Conservation (phyloP, 495 filamentous ascomycete species). For the Penicillium dipodomyicola region DNA sequence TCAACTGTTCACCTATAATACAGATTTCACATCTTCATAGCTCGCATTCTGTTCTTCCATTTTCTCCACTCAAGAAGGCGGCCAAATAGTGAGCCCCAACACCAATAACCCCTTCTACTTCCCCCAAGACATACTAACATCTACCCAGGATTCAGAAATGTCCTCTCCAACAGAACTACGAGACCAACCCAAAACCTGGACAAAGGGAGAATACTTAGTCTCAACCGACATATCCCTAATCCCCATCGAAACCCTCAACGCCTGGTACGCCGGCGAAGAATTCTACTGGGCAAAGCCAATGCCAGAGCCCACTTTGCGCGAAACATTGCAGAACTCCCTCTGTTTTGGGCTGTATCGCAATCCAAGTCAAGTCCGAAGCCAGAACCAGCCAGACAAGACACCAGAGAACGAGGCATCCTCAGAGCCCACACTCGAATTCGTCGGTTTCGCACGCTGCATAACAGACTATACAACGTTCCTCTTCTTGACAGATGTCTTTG, state of each 20-base stretch:
- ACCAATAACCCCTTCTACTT: neutral
- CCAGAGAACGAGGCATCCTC: neutral
- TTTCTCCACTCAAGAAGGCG: neutral
- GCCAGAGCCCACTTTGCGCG: slow-evolving; percentile 36
- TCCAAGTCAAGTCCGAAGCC: neutral
- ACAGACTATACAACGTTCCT: slow-evolving; percentile 64
- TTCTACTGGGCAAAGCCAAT: slow-evolving; percentile 55
- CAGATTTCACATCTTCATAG: neutral
- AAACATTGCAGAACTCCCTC: slow-evolving; percentile 51
- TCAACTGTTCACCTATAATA: neutral
- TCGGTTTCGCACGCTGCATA: slow-evolving; percentile 62
- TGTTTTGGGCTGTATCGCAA: slow-evolving; percentile 53
- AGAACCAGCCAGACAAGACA: neutral
- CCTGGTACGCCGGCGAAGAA: slow-evolving; percentile 48
- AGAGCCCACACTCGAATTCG: slow-evolving; percentile 22
- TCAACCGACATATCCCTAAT: slow-evolving; percentile 52
- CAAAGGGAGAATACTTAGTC: slow-evolving; percentile 39
- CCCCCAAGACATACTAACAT: neutral
- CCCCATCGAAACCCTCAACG: slow-evolving; percentile 47
- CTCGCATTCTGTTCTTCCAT: neutral
- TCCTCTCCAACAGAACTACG: neutral
- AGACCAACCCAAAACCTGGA: slow-evolving; percentile 16
- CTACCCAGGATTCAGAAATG: neutral
- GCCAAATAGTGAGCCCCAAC: neutral
- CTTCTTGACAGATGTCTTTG: slow-evolving; percentile 70